phyloP scores from a whole-genome alignment of 352 stramenopile species.

The Phytopythium aichiense region DNA sequence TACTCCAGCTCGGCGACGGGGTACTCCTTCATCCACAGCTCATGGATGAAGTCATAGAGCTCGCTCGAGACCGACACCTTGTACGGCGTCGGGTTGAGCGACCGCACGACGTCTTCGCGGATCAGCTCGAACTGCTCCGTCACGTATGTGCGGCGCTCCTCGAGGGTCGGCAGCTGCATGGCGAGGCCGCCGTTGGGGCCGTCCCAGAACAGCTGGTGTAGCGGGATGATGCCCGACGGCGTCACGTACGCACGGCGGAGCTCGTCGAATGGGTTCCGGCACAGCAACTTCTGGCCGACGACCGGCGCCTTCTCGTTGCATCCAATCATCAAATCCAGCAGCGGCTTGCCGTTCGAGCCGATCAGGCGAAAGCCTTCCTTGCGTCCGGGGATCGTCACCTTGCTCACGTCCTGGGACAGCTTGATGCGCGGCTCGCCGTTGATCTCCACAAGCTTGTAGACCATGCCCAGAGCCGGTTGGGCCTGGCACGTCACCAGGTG shows the following conservation, averaged over 20 bases:
- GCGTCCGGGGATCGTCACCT: slow-evolving; percentile 91
- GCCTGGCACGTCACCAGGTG: slow-evolving; percentile 97
- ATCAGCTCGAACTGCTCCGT: slow-evolving; percentile 90
- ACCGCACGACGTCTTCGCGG: slow-evolving; percentile 93
- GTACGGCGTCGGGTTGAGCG: slow-evolving; percentile 95
- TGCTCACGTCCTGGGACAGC: slow-evolving; percentile 95
- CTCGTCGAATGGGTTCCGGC: slow-evolving; percentile 95
- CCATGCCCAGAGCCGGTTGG: slow-evolving; percentile 97
- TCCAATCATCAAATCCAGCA: slow-evolving; percentile 91
- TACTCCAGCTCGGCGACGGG: slow-evolving; percentile 80
- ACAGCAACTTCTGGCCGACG: slow-evolving; percentile 88
- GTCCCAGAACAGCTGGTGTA: slow-evolving; percentile 93
- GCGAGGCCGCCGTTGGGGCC: slow-evolving; percentile 72
- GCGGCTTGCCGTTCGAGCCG: slow-evolving; percentile 77
- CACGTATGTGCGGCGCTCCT: slow-evolving; percentile 86
- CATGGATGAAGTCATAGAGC: slow-evolving; percentile 94
- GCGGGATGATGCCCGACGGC: slow-evolving; percentile 82
- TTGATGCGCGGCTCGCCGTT: slow-evolving; percentile 96
- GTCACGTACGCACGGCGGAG: slow-evolving; percentile 94
- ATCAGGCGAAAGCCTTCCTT: slow-evolving; percentile 92
- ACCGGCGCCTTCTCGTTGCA: slow-evolving; percentile 78
- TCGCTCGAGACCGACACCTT: slow-evolving; percentile 90
- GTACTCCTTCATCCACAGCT: slow-evolving; percentile 94
- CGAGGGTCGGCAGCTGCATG: slow-evolving; percentile 55
- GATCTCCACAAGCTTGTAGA: slow-evolving; percentile 99